Base-by-base conservation (phyloP, 129 eudicot genomes). In the Ambrosia trifida region DNA sequence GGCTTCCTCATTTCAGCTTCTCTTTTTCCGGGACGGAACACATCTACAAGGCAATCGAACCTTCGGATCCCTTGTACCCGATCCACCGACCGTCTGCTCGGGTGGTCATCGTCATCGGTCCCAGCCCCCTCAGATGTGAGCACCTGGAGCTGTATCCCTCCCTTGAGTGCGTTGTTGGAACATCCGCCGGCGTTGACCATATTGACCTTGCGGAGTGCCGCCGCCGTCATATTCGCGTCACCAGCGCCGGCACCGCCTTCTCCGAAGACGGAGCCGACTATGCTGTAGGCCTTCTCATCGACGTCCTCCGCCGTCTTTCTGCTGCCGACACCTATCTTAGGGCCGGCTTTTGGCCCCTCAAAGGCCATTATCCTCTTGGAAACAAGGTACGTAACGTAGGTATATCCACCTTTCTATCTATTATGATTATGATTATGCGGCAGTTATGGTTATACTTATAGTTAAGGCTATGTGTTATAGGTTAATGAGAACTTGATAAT, bases 181-280 rank as follows among this genome's bases (percentile, higher is more conserved):
- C 77, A 28, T 76, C 88, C 72, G 83, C 86, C 11, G 96, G 96
- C 4, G 47, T 80, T 67, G 80, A 90, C 66, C 88, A 80, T 62
- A 53, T 90, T n/a, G 96, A 90, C 53, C 64, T 87, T 38, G 56
- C 78, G 36, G 90, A 80, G 78, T 90, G 96, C 64, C 77, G 87
- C 17, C 85, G 90, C 74, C 86, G 90, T 0, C 83, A 87, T 30
- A 80, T 90, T 16, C 68, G 66, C 9, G 94, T 89, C 51, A 66
- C 91, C 10, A 79, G 76, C 76, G 78, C 87, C 70, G 93, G 91
- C 1, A 83, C 81, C 12, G 87, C 89, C 18, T 90, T 87, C 66
- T 84, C 95, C 3, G 95, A 83, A 52, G 89, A 90, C 69, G 82
- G 62, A 0, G 95, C 96, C 19, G 96, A 90, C 50, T 86, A 80